phyloP scores from a whole-genome alignment of 768 basidiomycete species.

The Rhodotorula toruloides region DNA sequence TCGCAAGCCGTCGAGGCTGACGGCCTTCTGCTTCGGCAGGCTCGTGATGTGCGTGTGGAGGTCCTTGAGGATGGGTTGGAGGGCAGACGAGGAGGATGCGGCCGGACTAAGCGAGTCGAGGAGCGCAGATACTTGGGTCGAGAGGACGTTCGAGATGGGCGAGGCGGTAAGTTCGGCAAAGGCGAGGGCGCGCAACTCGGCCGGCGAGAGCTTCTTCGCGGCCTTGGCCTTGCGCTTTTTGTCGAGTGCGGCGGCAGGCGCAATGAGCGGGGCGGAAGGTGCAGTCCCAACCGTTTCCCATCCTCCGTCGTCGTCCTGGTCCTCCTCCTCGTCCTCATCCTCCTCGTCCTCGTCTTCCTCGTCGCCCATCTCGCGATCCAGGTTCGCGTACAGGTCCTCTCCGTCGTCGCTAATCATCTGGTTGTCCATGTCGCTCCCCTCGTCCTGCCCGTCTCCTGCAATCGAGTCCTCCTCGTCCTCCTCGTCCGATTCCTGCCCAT shows the following conservation, averaged over 20 bases:
- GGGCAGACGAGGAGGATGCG: conserved; percentile 17
- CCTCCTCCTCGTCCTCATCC: not conserved
- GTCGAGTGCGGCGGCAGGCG: conserved; percentile 16
- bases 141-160: conserved; percentile 35
- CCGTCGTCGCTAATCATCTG: conserved; percentile 37
- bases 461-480: conserved; percentile 21
- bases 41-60: conserved; percentile 26
- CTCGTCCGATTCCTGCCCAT: conserved; percentile 12
- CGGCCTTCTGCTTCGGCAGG: conserved; percentile 21
- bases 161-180: conserved; percentile 38
- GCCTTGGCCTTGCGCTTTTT: conserved; percentile 24
- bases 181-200: conserved; percentile 37
- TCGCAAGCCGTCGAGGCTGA: conserved; percentile 19
- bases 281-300: conserved; percentile 12
- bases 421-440: conserved; percentile 17
- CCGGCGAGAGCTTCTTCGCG: conserved; percentile 27
- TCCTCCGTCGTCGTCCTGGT: conserved; percentile 10
- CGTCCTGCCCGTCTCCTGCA: conserved; percentile 12
- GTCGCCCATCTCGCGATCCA: conserved; percentile 18
- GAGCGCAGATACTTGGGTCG: conserved; percentile 20
- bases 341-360: conserved; percentile 33
- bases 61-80: conserved; percentile 34
- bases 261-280: not conserved
- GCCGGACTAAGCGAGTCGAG: conserved; percentile 32
- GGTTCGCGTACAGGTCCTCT: conserved; percentile 29